Percentiles rank a stretch among this genome's conserved stretches.
phyloP scores from a whole-genome alignment of 768 basidiomycete species.

The Russula compacta region DNA sequence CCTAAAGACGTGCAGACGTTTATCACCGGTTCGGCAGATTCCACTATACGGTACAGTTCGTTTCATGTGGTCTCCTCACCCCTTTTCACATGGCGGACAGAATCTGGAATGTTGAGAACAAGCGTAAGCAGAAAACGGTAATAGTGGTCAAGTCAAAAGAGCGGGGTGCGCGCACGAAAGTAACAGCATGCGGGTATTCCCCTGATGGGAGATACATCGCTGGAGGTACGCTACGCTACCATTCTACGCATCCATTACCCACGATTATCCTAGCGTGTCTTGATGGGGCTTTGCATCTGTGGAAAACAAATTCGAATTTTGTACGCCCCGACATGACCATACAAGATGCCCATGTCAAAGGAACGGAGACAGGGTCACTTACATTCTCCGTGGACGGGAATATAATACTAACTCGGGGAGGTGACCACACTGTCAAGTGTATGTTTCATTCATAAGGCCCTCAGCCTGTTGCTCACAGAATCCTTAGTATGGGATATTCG shows the following conservation, averaged over 20 bases:
- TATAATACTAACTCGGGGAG: constrained; percentile 81
- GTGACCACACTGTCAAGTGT: constrained; percentile 95
- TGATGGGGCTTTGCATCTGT: constrained; percentile 90
- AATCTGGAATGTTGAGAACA: constrained; percentile 92
- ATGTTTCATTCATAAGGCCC: constrained; percentile 28
- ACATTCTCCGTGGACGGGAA: constrained; percentile 84
- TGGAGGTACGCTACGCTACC: constrained; percentile 52
- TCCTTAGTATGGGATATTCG: constrained; percentile 86
- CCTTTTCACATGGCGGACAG: constrained; percentile 33
- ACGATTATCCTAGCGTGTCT: constrained; percentile 52
- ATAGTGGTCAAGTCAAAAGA: constrained; percentile 97
- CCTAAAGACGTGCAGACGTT: constrained; percentile 78
- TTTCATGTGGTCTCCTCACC: background rate
- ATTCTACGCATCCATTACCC: background rate
- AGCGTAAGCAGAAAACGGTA: constrained; percentile 88
- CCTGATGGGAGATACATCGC: constrained; percentile 84
- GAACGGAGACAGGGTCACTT: constrained; percentile 78
- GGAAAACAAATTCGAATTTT: constrained; percentile 89
- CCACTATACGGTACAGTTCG: constrained; percentile 70
- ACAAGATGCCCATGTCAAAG: constrained; percentile 82
- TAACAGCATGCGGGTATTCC: constrained; percentile 81
- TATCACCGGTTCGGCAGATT: constrained; percentile 92
- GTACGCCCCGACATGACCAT: constrained; percentile 81
- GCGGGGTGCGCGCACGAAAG: constrained; percentile 86
- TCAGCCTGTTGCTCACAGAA: background rate